phyloP scores from a whole-genome alignment of 2,329 filamentous ascomycete genomes.

The Nectriaceae sp. region DNA sequence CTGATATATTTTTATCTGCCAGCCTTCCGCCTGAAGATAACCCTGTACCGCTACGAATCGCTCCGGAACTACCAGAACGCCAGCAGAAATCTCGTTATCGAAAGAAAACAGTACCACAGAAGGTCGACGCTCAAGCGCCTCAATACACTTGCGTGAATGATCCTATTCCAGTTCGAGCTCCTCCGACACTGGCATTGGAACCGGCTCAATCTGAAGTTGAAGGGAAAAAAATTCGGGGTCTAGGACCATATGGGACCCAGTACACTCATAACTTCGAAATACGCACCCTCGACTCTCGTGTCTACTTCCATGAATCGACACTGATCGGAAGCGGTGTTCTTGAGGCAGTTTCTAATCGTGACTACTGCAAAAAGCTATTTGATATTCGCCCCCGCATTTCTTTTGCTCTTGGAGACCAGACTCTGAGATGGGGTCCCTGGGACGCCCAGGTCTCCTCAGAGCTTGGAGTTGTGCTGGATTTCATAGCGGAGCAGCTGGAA shows the following conservation, averaged over 20 bases:
- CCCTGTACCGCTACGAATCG: constrained; percentile 21
- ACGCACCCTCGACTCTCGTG: constrained; percentile 56
- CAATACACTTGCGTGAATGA: constrained; percentile 57
- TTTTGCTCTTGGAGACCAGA: constrained; percentile 50
- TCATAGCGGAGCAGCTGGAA: constrained; percentile 51
- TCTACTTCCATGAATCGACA: constrained; percentile 62
- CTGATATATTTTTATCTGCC: constrained; percentile 16
- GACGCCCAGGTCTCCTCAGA: constrained; percentile 61
- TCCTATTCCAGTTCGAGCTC: constrained; percentile 39
- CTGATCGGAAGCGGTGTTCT: constrained; percentile 58
- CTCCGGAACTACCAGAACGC: constrained; percentile 3
- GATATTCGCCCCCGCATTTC: constrained; percentile 36
- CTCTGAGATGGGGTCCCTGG: constrained; percentile 59
- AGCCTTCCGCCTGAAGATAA: constrained; percentile 27
- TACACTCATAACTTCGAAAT: constrained; percentile 66
- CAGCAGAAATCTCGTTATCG: constrained; percentile 36
- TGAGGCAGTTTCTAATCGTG: constrained; percentile 37
- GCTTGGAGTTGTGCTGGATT: constrained; percentile 62
- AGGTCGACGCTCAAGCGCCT: constrained; percentile 51
- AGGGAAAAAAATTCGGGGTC: constrained; percentile 44
- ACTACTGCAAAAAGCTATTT: constrained; percentile 30
- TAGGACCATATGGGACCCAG: constrained; percentile 61
- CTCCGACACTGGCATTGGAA: constrained; percentile 12
- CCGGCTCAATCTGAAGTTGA: constrained; percentile 15
- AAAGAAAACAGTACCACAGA: constrained; percentile 46